A percentile compares a stretch with the other conserved stretches of the same genome.
Conservation (phyloP, 345 rosid species). For the Melaleuca quinquenervia region DNA sequence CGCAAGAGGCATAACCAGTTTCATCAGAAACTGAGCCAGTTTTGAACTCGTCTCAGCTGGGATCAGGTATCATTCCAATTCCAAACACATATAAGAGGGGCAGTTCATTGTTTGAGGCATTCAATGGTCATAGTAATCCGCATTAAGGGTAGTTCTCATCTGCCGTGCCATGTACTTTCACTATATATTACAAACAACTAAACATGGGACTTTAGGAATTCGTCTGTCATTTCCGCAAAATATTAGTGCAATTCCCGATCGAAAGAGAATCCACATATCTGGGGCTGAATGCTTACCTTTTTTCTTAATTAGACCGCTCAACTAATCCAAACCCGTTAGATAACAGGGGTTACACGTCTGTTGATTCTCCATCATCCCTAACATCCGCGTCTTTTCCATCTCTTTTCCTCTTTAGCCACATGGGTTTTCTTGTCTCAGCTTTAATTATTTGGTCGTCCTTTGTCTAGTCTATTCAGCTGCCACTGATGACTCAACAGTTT, state of each 20-base stretch:
- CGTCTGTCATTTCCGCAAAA: not conserved
- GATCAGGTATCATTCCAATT: not conserved
- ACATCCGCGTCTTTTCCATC: not conserved
- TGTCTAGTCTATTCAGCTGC: not conserved
- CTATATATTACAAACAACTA: not conserved
- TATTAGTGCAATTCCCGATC: not conserved
- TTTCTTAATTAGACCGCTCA: not conserved
- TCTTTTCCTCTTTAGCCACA: not conserved
- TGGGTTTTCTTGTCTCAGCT: not conserved
- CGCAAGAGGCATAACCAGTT: not conserved
- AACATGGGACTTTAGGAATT: not conserved
- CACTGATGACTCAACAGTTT: not conserved
- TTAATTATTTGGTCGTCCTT: not conserved
- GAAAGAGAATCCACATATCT: no score
- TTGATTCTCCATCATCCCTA: not conserved
- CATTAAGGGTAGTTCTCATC: not conserved
- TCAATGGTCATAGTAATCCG: not conserved
- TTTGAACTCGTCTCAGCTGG: not conserved
- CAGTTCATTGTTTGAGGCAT: not conserved
- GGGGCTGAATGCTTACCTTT: not conserved
- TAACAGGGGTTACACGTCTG: not conserved
- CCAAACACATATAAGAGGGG: not conserved
- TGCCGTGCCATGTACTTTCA: not conserved
- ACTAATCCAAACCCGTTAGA: not conserved
- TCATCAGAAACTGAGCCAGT: not conserved